Conservation (phyloP, 208 protist genomes). For the Phytomonas francai region DNA sequence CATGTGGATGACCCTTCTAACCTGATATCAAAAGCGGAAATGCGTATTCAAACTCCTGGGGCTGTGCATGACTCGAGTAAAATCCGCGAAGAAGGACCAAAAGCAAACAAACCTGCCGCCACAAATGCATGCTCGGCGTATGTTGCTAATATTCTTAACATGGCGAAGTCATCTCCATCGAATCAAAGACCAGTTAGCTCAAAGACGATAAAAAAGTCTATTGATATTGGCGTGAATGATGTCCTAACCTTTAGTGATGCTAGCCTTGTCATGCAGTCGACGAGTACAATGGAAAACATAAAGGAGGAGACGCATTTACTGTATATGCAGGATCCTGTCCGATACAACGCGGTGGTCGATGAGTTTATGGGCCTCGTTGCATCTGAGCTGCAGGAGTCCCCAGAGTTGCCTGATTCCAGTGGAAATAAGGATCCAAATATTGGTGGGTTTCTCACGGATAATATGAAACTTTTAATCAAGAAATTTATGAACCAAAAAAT, state of each 20-base stretch:
- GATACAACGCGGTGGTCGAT: conserved; percentile 77
- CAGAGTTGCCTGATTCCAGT: background rate
- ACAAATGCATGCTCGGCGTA: background rate
- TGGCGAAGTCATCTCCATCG: background rate
- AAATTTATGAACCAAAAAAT: background rate
- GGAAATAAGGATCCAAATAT: background rate
- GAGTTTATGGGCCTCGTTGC: conserved; percentile 44
- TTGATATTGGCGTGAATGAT: background rate
- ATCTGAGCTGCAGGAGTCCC: conserved; percentile 9
- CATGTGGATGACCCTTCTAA: background rate
- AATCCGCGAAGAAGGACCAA: background rate
- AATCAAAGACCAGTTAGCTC: background rate
- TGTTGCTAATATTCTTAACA: background rate
- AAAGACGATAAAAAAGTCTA: background rate
- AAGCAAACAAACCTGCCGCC: background rate
- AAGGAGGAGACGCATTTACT: conserved; percentile 63
- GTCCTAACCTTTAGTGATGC: background rate
- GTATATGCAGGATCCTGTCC: conserved; percentile 66
- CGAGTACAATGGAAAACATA: conserved; percentile 43
- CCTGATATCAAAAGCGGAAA: background rate
- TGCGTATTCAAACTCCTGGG: background rate
- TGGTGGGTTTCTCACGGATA: background rate
- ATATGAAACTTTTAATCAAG: background rate
- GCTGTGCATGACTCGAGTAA: background rate
- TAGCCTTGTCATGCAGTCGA: background rate